These are phyloP conservation scores for Septoria petroselini DNA, from an alignment of 2,329 filamentous ascomycete genomes.

Conservation along the genomic window DNA sequence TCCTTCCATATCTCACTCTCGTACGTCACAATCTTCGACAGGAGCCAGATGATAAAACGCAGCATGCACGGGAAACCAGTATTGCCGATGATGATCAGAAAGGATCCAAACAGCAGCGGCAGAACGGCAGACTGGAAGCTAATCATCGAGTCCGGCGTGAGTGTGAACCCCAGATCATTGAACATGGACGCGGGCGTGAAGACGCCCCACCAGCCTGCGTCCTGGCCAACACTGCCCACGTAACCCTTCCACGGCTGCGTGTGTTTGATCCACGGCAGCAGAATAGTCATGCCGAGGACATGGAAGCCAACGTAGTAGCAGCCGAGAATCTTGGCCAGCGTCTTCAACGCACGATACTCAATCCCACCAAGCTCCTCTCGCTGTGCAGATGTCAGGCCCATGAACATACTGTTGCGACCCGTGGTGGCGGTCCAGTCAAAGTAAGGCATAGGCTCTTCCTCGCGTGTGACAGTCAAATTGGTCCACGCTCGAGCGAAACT, in stretches of 20 bases:
- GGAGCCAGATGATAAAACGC: conserved; percentile 83
- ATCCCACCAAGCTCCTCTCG: conserved; percentile 94
- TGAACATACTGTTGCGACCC: conserved; percentile 87
- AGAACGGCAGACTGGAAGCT: conserved; percentile 78
- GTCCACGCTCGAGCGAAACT: conserved; percentile 52
- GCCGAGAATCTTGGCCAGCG: conserved; percentile 72
- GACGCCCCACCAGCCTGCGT: conserved; percentile 81
- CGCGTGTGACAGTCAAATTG: conserved; percentile 53
- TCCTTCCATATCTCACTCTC: conserved; percentile 81
- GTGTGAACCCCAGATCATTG: conserved; percentile 89
- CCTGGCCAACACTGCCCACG: conserved; percentile 59
- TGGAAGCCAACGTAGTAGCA: conserved; percentile 82
- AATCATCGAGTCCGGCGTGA: conserved; percentile 91
- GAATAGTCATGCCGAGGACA: conserved; percentile 66
- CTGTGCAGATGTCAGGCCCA: conserved; percentile 83
- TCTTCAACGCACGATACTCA: conserved; percentile 89
- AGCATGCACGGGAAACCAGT: conserved; percentile 95
- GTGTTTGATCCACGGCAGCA: conserved; percentile 77
- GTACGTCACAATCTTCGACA: conserved; percentile 63
- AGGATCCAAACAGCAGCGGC: conserved; percentile 72
- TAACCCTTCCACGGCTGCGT: conserved; percentile 61
- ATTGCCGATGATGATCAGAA: conserved; percentile 90
- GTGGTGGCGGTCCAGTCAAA: conserved; percentile 91
- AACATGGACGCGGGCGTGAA: conserved; percentile 87
- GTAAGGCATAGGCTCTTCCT: conserved; percentile 70